A percentile compares a stretch with the other conserved stretches of the same genome.
These are phyloP conservation scores for Leishmania arabica DNA, from an alignment of 208 protist species.

Conservation along the genomic window DNA sequence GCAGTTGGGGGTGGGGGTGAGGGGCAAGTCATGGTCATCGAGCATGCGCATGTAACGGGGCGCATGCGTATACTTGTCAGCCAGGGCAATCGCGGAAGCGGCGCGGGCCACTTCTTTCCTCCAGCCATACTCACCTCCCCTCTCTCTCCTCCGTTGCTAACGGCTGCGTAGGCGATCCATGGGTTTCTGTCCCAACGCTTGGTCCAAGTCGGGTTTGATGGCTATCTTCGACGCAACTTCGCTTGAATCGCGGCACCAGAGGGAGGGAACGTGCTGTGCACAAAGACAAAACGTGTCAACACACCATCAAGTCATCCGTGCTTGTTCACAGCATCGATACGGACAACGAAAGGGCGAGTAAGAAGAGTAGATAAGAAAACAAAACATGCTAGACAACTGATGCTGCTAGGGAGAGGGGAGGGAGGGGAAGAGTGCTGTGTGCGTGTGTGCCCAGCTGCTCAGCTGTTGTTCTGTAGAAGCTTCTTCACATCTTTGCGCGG, in stretches of 20 bases:
- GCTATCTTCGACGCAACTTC: neutral
- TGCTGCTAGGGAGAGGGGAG: neutral
- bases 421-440: neutral
- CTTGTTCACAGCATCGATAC: neutral
- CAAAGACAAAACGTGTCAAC: neutral
- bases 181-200: neutral
- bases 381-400: neutral
- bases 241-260: neutral
- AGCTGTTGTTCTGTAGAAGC: slow-evolving; percentile 56
- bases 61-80: neutral
- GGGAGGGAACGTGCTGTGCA: neutral
- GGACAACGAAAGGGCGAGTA: neutral
- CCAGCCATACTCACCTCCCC: neutral
- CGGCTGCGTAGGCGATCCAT: neutral
- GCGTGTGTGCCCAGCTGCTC: neutral
- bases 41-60: neutral
- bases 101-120: neutral
- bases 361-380: neutral
- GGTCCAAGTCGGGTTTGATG: neutral
- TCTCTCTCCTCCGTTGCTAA: neutral
- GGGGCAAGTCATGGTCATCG: neutral
- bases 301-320: neutral
- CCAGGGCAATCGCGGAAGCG: neutral
- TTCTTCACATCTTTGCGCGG: slow-evolving; percentile 72
- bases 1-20: neutral